A percentile compares a stretch with the other conserved stretches of the same genome.
phyloP scores from a whole-genome alignment of 768 basidiomycete genomes.

The Calocera cornea region DNA sequence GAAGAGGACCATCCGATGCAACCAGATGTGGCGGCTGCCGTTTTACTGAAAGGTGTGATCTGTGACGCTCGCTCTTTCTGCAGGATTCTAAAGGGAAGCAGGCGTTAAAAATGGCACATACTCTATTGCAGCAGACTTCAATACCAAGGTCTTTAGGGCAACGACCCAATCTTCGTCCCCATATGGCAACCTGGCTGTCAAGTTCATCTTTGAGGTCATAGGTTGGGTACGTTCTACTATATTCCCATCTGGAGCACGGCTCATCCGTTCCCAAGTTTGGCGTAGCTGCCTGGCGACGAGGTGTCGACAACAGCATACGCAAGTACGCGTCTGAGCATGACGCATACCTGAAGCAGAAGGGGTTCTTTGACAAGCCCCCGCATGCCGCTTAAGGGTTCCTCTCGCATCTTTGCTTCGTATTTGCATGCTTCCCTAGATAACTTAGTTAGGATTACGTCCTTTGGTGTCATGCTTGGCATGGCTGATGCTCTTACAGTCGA shows the following conservation, averaged over 20 bases:
- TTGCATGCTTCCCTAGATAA: too few relatives aligned
- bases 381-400: too few relatives aligned
- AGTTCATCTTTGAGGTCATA: slow-evolving; percentile 33
- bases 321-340: slow-evolving; percentile 12
- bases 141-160: slow-evolving; percentile 52
- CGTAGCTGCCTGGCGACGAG: slow-evolving; percentile 23
- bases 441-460: too few relatives aligned
- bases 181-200: slow-evolving; percentile 44
- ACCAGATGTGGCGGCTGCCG: slow-evolving; percentile 47
- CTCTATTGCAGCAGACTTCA: slow-evolving; percentile 63
- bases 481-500: too few relatives aligned
- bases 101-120: slow-evolving; percentile 56
- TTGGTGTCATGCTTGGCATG: too few relatives aligned
- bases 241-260: not conserved
- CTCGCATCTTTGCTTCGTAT: too few relatives aligned
- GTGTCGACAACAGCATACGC: slow-evolving; percentile 19
- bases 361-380: slow-evolving; percentile 9
- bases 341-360: slow-evolving; percentile 12
- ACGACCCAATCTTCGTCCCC: slow-evolving; percentile 53
- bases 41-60: slow-evolving; percentile 43
- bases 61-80: not conserved
- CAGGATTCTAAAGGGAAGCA: slow-evolving; percentile 16
- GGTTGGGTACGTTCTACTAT: slow-evolving; percentile 27
- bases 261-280: slow-evolving; percentile 16
- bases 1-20: slow-evolving; percentile 50